phyloP scores from a whole-genome alignment of 2,329 filamentous ascomycete species.

The Stagonosporopsis chrysanthemi region DNA sequence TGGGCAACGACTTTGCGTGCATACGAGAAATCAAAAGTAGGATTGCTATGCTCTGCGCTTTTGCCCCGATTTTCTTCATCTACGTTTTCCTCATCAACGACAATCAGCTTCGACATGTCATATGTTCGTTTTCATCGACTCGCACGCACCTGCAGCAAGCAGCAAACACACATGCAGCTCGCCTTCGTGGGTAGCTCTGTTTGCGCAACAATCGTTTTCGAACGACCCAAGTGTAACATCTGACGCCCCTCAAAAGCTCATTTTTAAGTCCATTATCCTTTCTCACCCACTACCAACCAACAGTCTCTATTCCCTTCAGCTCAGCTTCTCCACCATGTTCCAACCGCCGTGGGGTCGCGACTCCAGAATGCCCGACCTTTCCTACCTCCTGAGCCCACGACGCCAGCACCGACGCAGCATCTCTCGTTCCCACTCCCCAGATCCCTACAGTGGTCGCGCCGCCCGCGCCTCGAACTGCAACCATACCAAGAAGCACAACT shows the following conservation, averaged over 20 bases:
- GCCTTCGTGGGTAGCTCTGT: constrained; percentile 5
- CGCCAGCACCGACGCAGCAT: not conserved
- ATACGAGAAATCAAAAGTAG: constrained; percentile 5
- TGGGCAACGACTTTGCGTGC: not conserved
- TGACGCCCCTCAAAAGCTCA: not conserved
- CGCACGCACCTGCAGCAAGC: not conserved
- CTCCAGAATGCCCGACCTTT: not conserved
- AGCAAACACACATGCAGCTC: constrained; percentile 7
- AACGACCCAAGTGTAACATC: constrained; percentile 1
- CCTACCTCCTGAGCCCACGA: not conserved
- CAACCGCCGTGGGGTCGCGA: not conserved
- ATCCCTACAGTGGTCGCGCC: not conserved
- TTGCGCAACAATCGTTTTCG: constrained; percentile 11
- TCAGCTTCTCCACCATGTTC: not conserved
- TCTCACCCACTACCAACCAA: not conserved
- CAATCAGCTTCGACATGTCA: not conserved
- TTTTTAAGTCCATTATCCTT: not conserved
- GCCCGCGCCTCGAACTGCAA: not conserved
- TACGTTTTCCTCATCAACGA: not conserved
- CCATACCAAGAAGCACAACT: not conserved
- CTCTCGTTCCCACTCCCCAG: not conserved
- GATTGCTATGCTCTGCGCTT: not conserved
- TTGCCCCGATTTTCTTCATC: not conserved
- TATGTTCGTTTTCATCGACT: not conserved
- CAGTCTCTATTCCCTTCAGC: not conserved